Base-by-base conservation (phyloP, 2,329 filamentous ascomycete species). In the Paecilomyces niveus region DNA sequence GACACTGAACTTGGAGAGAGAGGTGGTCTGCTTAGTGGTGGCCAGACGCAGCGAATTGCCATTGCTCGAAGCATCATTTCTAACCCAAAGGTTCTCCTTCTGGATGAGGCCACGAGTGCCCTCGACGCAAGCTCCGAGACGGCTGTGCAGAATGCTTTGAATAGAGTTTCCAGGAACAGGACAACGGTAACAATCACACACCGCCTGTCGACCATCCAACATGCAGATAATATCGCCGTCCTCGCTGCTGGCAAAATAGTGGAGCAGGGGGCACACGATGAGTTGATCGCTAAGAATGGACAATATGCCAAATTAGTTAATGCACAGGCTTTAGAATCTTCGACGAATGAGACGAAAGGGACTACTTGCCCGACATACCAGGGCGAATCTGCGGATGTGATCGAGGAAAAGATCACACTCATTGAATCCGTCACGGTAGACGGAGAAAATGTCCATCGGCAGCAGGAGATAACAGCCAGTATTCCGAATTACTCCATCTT, bases 161-260 rank as follows among this genome's bases (percentile, higher is more conserved):
- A 97, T 67, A 88, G 85, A 54, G 93, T 93, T 26, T 84, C 92
- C 0, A 83, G 89, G 62, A 93, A 92, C 24, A 85, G 94, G 56
- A 99, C 94, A 0, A 97, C 94, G 2, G 96, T 97, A 66, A 90
- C 92, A 5, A 97, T 99, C 73, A 94, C 94, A 51, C 94, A 99
- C 77, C 88, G 93, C 65, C 81, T 99, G 8, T 96, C 92, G 0
- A 99, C 94, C 5, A 96, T 99, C 78, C 92, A 87, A 74, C 87
- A 92, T 63, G 92, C 93, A 0, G 89, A 97, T 73, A 97, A 96
- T 68, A 99, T 99, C 65, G 90, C 97, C 11, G 93, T 97, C 62
- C 93, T 99, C 87, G 83, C 86, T 3, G 77, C 86, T 61, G 94
- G 94, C 11, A 78, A 81, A 15, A 95, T 99, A 60, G 82, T 96